Conservation (phyloP, 352 stramenopile genomes). For the Pythium phragmiticola region DNA sequence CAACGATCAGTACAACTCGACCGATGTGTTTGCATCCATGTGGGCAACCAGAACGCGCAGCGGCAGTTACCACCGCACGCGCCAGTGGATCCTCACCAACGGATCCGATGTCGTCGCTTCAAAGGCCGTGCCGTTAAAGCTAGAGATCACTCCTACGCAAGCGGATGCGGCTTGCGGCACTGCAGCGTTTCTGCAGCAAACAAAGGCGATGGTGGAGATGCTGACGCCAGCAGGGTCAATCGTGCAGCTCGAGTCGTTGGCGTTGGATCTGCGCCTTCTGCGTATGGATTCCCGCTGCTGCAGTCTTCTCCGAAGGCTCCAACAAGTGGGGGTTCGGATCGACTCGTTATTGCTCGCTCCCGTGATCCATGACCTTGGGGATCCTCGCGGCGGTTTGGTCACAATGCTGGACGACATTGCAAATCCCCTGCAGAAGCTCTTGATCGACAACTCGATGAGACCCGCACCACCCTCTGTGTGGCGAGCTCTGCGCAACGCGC, state of each 20-base stretch:
- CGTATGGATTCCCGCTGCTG: constrained; percentile 6
- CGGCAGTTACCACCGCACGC: constrained; percentile 16
- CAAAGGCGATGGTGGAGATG: neutral
- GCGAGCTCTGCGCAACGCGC: constrained; percentile 10
- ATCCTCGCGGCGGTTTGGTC: neutral
- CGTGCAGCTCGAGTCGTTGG: constrained; percentile 1
- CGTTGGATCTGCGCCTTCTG: constrained; percentile 14
- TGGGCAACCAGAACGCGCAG: neutral
- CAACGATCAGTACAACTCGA: constrained; percentile 20
- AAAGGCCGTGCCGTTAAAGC: constrained; percentile 2
- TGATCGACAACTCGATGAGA: constrained; percentile 14
- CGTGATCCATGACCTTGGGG: neutral
- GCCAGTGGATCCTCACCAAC: constrained; percentile 12
- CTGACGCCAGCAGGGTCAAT: neutral
- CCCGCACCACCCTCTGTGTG: constrained; percentile 7
- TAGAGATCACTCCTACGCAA: constrained; percentile 17
- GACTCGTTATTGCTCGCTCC: constrained; percentile 15
- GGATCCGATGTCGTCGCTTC: neutral
- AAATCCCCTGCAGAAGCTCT: constrained; percentile 11
- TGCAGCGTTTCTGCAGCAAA: constrained; percentile 7
- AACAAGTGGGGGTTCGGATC: constrained; percentile 8
- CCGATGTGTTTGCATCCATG: constrained; percentile 22
- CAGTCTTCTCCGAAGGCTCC: neutral
- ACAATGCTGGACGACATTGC: constrained; percentile 9
- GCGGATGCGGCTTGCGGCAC: constrained; percentile 16